A percentile compares a stretch with the other conserved stretches of the same genome.
Conservation (phyloP, 805 yeast genomes). For the Candida golubevii region DNA sequence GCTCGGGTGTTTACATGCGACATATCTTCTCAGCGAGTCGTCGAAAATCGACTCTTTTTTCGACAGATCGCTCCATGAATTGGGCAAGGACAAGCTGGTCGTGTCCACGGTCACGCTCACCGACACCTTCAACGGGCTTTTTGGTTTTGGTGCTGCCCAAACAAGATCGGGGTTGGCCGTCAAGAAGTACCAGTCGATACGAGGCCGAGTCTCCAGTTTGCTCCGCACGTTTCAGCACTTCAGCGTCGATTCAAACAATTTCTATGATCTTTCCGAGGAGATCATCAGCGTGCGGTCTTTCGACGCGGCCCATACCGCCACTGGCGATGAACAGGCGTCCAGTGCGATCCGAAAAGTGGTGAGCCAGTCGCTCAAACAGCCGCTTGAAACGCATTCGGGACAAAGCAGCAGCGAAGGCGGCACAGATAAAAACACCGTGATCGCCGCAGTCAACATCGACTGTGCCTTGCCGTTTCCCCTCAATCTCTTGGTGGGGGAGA, state of each 20-base stretch:
- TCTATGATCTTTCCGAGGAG: conserved; percentile 42
- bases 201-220: neutral
- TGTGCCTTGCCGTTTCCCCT: conserved; percentile 81
- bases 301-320: conserved; percentile 48
- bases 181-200: neutral
- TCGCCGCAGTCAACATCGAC: conserved; percentile 53
- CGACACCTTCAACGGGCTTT: conserved; percentile 10
- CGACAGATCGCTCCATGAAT: conserved; percentile 46
- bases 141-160: neutral
- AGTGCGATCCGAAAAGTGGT: conserved; percentile 14
- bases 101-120: conserved; percentile 20
- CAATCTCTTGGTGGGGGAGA: conserved; percentile 66
- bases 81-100: conserved; percentile 39
- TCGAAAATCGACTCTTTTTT: conserved; percentile 51
- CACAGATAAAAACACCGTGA: conserved; percentile 20
- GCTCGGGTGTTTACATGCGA: conserved; percentile 48
- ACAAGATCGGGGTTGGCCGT: neutral
- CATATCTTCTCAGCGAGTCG: conserved; percentile 53
- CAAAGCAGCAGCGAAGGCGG: neutral
- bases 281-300: conserved; percentile 52
- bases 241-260: conserved; percentile 42
- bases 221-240: conserved; percentile 21
- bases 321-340: conserved; percentile 13
- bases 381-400: neutral
- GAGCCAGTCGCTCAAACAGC: conserved; percentile 13